phyloP scores from a whole-genome alignment of 1,139 yeast species.

The Yamadazyma membranifaciens region DNA sequence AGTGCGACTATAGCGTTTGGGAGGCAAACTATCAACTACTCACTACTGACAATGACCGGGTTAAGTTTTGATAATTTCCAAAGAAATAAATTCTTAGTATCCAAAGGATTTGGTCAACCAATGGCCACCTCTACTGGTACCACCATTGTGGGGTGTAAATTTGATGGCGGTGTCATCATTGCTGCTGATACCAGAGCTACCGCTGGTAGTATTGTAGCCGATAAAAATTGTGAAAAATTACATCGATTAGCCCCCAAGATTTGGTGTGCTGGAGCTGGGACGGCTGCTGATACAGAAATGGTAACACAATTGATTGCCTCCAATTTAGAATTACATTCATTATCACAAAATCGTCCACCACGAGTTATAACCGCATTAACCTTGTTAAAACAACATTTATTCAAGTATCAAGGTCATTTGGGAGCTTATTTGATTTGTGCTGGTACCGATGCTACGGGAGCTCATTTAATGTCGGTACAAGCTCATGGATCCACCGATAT shows the following conservation, averaged over 20 bases:
- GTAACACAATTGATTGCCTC: constrained; percentile 91
- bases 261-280: constrained; percentile 99
- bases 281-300: constrained; percentile 99
- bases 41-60: constrained; percentile 60
- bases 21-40: not conserved
- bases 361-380: constrained; percentile 93
- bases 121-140: constrained; percentile 97
- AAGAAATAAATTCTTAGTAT: constrained; percentile 72
- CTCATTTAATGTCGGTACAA: constrained; percentile 87
- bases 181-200: constrained; percentile 99
- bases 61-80: constrained; percentile 90
- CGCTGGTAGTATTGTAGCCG: constrained; percentile 93
- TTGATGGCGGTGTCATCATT: constrained; percentile 89
- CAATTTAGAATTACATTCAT: constrained; percentile 83
- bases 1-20: too few relatives aligned
- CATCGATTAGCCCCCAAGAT: constrained; percentile 90
- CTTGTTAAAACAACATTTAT: constrained; percentile 89
- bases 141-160: constrained; percentile 94
- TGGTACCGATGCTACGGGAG: constrained; percentile 95
- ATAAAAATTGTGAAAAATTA: constrained; percentile 94
- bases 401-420: constrained; percentile 93
- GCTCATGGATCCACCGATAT: constrained; percentile 98
- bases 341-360: constrained; percentile 81
- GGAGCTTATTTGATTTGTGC: constrained; percentile 98
- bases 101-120: constrained; percentile 75